Conservation (phyloP, 2,329 filamentous ascomycete species). For the Fusarium tupiense region DNA sequence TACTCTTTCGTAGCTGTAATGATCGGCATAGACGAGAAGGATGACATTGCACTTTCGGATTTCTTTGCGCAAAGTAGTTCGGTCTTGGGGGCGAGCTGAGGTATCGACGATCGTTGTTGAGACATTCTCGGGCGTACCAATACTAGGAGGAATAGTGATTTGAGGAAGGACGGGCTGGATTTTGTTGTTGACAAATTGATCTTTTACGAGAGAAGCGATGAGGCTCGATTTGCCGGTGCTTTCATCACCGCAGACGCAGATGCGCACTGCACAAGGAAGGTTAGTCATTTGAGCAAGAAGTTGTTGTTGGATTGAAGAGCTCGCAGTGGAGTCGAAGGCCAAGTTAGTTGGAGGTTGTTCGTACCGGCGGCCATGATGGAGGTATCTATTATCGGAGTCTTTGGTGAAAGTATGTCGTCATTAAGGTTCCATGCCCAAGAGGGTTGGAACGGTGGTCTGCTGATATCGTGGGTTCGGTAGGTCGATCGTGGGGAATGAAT, state of each 20-base stretch:
- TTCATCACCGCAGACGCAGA: slow-evolving; percentile 97
- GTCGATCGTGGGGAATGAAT: slow-evolving; percentile 13
- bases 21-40: slow-evolving; percentile 94
- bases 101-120: slow-evolving; percentile 98
- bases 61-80: slow-evolving; percentile 88
- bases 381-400: slow-evolving; percentile 22
- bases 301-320: not conserved
- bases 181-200: slow-evolving; percentile 94
- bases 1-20: slow-evolving; percentile 98
- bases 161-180: slow-evolving; percentile 94
- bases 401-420: slow-evolving; percentile 30
- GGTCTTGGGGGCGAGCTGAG: slow-evolving; percentile 92
- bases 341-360: slow-evolving; percentile 13
- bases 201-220: slow-evolving; percentile 95
- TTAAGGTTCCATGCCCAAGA: slow-evolving; percentile 33
- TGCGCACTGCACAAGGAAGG: slow-evolving; percentile 69
- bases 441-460: slow-evolving; percentile 8
- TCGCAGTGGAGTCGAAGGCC: not conserved
- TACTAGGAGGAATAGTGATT: slow-evolving; percentile 92
- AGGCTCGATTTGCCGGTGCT: slow-evolving; percentile 93
- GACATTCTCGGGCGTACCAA: slow-evolving; percentile 95
- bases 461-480: slow-evolving; percentile 18
- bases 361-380: slow-evolving; percentile 43
- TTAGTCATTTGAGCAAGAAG: slow-evolving; percentile 15
- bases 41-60: slow-evolving; percentile 98